Base-by-base conservation (phyloP, 1,139 yeast genomes). In the Scheffersomyces segobiensis region DNA sequence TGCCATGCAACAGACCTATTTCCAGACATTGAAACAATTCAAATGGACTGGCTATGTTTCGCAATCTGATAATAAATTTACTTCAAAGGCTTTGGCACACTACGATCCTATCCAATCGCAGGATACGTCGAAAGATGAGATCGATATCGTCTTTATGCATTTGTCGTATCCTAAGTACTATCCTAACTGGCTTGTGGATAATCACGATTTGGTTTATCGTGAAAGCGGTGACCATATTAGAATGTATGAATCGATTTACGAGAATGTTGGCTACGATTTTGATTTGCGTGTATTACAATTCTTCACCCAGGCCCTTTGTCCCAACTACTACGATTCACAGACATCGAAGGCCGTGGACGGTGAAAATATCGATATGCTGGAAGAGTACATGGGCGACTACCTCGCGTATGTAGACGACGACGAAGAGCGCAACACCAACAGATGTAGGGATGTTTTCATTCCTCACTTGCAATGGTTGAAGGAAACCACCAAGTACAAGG, bases 131-230 rank as follows among this genome's bases (percentile, higher is more conserved):
- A 54, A 67, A 50, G 64, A 74, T 63, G 65, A 70, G 52, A 53
- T 72, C 67, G 67, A 70, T 66, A 63, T 85, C 21, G 61, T 78
- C 4, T 80, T 87, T 67, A 81, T 86, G 84, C 91, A 87, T 69
- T 73, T 86, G 60, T 84, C 88, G n/a, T 86, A 86, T 64, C 90
- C 91, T n/a, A 87, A 86, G 64, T 79, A 79, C 61, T 81, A 78
- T 62, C 87, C 89, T 18, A 73, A 77, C 59, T 79, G 84, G 74
- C 70, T 87, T 39, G 77, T 73, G 20, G 74, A 81, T 57, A 80
- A 79, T 57, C 71, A 78, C 57, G 88, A 83, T 59, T 76, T 83
- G 59, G 67, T 79, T 17, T 77, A 79, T 59, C 69, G 67, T 7
- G 70, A 67, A 18, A 53, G 53, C 51, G 77, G 75, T 12, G 68